A percentile compares a stretch with the other conserved stretches of the same genome.
Evolutionary conservation across 495 filamentous ascomycete genomes (phyloP).

Genomic region (Melanomma pulvis-pyrius): DNA sequence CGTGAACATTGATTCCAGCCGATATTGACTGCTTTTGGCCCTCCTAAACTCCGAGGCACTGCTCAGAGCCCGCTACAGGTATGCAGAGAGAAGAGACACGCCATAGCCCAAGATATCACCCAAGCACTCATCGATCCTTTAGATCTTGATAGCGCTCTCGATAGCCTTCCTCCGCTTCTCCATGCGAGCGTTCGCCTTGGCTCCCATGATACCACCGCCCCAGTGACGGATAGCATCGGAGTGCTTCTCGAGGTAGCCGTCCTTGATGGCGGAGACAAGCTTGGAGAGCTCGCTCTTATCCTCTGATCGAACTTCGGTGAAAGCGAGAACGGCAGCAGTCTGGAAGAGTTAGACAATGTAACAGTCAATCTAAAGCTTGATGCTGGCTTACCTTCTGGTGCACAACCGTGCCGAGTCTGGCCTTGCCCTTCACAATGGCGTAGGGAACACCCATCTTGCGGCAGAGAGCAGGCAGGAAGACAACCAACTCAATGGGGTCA

Average conservation of each 20-base stretch:
- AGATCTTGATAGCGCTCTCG: constrained; percentile 94
- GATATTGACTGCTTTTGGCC: constrained; percentile 26
- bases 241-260: constrained; percentile 94
- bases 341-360: constrained; percentile 41
- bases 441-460: constrained; percentile 99
- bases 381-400: constrained; percentile 85
- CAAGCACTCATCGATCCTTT: constrained; percentile 47
- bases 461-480: constrained; percentile 98
- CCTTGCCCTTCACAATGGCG: constrained; percentile 99
- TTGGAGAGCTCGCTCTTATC: constrained; percentile 98
- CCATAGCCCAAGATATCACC: constrained; percentile 27
- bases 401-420: constrained; percentile 95
- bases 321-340: constrained; percentile 94
- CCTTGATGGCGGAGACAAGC: constrained; percentile 94
- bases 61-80: constrained; percentile 24
- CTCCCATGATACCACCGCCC: constrained; percentile 99
- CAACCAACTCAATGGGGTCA: constrained; percentile 98
- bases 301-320: constrained; percentile 95
- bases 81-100: constrained; percentile 32
- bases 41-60: constrained; percentile 34
- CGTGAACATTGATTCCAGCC: constrained; percentile 22
- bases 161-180: constrained; percentile 97
- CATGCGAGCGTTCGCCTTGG: constrained; percentile 88
- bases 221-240: constrained; percentile 91
- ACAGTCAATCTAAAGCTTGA: neutral